A percentile compares a stretch with the other conserved stretches of the same genome.
Evolutionary conservation across 2,329 filamentous ascomycete genomes (phyloP).

Genomic region (Cladophialophora yegresii): DNA sequence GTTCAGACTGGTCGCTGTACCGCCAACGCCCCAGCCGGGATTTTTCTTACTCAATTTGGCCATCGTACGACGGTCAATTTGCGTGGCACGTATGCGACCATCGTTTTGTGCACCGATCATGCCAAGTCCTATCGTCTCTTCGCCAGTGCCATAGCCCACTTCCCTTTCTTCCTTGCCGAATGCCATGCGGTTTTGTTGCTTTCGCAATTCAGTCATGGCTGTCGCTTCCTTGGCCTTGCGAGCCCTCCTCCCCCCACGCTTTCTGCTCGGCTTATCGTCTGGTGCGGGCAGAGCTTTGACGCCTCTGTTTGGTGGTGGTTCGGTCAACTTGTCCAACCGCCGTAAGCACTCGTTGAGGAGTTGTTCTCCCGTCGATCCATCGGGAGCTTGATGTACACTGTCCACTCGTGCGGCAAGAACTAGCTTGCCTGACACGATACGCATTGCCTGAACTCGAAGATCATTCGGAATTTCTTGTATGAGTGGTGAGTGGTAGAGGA

Average conservation of each 20-base stretch:
- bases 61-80: slow-evolving; percentile 89
- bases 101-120: slow-evolving; percentile 92
- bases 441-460: slow-evolving; percentile 88
- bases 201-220: slow-evolving; percentile 93
- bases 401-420: slow-evolving; percentile 92
- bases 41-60: slow-evolving; percentile 94
- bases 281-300: slow-evolving; percentile 83
- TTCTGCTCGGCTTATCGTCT: slow-evolving; percentile 91
- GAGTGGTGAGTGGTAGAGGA: slow-evolving; percentile 87
- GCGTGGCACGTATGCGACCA: slow-evolving; percentile 81
- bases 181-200: slow-evolving; percentile 92
- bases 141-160: slow-evolving; percentile 83
- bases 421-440: slow-evolving; percentile 90
- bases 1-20: slow-evolving; percentile 57
- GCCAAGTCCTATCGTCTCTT: slow-evolving; percentile 82
- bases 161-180: slow-evolving; percentile 96
- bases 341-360: slow-evolving; percentile 80
- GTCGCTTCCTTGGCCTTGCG: slow-evolving; percentile 95
- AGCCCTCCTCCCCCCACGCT: slow-evolving; percentile 85
- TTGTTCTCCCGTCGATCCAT: slow-evolving; percentile 80
- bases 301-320: slow-evolving; percentile 86
- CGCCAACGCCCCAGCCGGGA: slow-evolving; percentile 79
- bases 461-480: slow-evolving; percentile 82
- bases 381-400: slow-evolving; percentile 74
- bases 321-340: slow-evolving; percentile 87